phyloP scores from a whole-genome alignment of 1,284 basidiomycete genomes.

The Cryptococcus wingfieldii region DNA sequence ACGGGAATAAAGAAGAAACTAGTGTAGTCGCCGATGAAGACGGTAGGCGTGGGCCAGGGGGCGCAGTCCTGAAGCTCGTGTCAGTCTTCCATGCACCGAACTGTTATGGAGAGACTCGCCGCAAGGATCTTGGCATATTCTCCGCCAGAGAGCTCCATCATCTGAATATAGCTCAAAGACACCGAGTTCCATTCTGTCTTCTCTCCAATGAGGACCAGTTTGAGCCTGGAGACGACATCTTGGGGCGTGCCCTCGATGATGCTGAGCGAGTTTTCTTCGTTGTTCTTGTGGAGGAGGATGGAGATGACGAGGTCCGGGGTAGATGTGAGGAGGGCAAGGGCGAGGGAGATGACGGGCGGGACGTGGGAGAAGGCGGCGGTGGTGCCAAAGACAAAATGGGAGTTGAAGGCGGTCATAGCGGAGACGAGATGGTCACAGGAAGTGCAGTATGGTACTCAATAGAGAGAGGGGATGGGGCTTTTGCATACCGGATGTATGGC shows the following conservation, averaged over 20 bases:
- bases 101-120: neutral
- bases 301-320: constrained; percentile 10
- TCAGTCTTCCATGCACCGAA: neutral
- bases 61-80: neutral
- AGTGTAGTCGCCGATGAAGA: constrained; percentile 14
- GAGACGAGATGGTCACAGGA: neutral
- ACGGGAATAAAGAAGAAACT: constrained; percentile 9
- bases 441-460: neutral
- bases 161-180: constrained; percentile 1
- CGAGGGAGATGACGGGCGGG: constrained; percentile 7
- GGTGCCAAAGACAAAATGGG: constrained; percentile 14
- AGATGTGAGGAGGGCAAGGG: constrained; percentile 1
- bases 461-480: constrained; percentile 27
- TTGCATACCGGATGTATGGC: constrained; percentile 20
- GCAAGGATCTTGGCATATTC: constrained; percentile 6
- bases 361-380: constrained; percentile 12
- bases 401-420: constrained; percentile 3
- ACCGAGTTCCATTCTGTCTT: constrained; percentile 5
- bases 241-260: constrained; percentile 2
- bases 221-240: constrained; percentile 3
- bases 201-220: constrained; percentile 5
- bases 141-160: constrained; percentile 9
- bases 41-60: constrained; percentile 9
- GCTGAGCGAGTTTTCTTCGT: neutral
- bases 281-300: constrained; percentile 10